Conservation (phyloP, 2,329 filamentous ascomycete genomes). For the Diaporthe eres region DNA sequence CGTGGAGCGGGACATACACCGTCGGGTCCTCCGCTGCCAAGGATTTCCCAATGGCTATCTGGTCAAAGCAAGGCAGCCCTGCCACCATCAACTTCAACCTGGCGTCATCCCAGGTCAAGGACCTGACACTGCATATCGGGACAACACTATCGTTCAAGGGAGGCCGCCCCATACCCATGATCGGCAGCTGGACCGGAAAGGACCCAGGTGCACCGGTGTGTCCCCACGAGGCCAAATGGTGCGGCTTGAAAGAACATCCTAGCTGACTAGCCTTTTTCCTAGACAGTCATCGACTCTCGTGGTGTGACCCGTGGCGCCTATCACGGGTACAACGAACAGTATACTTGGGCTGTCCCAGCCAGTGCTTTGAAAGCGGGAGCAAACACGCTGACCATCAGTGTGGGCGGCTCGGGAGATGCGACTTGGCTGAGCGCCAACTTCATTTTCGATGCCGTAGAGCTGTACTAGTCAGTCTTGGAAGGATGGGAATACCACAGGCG, state of each 20-base stretch:
- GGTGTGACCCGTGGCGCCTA: slow-evolving; percentile 72
- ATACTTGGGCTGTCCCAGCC: slow-evolving; percentile 64
- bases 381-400: slow-evolving; percentile 67
- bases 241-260: too few relatives aligned
- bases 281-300: slow-evolving; percentile 67
- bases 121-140: slow-evolving; percentile 67
- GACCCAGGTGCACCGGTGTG: slow-evolving; percentile 43
- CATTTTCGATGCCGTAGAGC: slow-evolving; percentile 50
- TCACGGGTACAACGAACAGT: slow-evolving; percentile 69
- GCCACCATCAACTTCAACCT: slow-evolving; percentile 66
- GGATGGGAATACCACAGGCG: neutral
- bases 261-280: slow-evolving; percentile 45
- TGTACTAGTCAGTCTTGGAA: slow-evolving; percentile 29
- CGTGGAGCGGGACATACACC: slow-evolving; percentile 66
- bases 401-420: slow-evolving; percentile 12
- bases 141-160: slow-evolving; percentile 71
- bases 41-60: slow-evolving; percentile 71
- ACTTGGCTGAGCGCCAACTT: slow-evolving; percentile 42
- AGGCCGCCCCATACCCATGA: slow-evolving; percentile 62
- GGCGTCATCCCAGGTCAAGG: slow-evolving; percentile 54
- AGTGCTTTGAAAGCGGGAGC: slow-evolving; percentile 64
- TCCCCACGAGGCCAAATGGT: neutral
- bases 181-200: slow-evolving; percentile 50
- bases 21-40: slow-evolving; percentile 62
- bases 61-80: slow-evolving; percentile 62